Evolutionary conservation across 257 asterid genomes (phyloP).

Genomic region (Nicotiana tomentosiformis): DNA sequence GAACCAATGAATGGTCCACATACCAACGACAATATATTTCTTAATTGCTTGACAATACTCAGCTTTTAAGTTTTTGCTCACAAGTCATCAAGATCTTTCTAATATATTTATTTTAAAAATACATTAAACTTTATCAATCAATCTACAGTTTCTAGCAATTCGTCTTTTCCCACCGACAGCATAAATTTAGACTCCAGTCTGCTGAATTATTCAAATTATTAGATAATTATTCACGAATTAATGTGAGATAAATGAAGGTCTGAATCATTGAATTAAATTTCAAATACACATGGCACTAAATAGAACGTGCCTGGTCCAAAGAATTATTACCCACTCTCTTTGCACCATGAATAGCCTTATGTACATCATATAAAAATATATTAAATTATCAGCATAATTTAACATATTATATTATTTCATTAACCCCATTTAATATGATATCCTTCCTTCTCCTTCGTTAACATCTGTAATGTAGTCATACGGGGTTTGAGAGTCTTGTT

Average conservation of each 20-base stretch:
- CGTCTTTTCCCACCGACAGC: background rate
- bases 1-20: background rate
- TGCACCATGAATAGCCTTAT: background rate
- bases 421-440: too few relatives aligned
- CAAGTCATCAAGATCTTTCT: too few relatives aligned
- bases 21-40: background rate
- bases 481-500: too few relatives aligned
- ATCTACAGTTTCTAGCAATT: background rate
- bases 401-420: background rate
- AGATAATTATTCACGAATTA: background rate
- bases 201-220: too few relatives aligned
- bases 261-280: background rate
- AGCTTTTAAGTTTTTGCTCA: background rate
- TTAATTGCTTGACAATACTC: background rate
- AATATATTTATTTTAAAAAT: too few relatives aligned
- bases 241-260: background rate
- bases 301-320: background rate
- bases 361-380: background rate
- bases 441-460: too few relatives aligned
- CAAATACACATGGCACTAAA: background rate
- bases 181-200: too few relatives aligned
- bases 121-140: background rate
- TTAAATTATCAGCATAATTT: background rate
- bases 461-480: too few relatives aligned
- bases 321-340: background rate